Evolutionary conservation across 306 rosid genomes (phyloP), one percentile per base, ranked within the genome.

Genomic region (Luffa acutangula): DNA sequence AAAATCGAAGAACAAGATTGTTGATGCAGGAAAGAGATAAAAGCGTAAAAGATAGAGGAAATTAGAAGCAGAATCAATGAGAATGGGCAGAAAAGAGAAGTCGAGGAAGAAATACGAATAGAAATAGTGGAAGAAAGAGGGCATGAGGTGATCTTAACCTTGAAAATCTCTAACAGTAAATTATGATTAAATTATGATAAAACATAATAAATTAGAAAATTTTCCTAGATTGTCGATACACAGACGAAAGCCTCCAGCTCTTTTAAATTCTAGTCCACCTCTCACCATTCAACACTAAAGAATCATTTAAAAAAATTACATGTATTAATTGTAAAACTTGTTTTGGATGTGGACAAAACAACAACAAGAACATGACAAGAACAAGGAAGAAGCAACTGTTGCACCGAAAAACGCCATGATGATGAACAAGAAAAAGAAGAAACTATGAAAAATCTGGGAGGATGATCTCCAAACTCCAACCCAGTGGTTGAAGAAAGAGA

Each of bases 321-420:
- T n/a, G n/a, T n/a, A n/a, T n/a, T n/a, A n/a, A n/a, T n/a, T n/a
- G n/a, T n/a, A n/a, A n/a, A n/a, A n/a, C n/a, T n/a, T n/a, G n/a
- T n/a, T n/a, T n/a, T n/a, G n/a, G n/a, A n/a, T n/a, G n/a, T n/a
- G n/a, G n/a, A n/a, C n/a, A n/a, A n/a, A n/a, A n/a, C n/a, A n/a
- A n/a, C n/a, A n/a, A n/a, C n/a, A n/a, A n/a, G n/a, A n/a, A n/a
- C n/a, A n/a, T n/a, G n/a, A n/a, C n/a, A 80, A 13, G 13, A 86
- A 2, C 77, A 86, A 6, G 79, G 88, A 78, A 86, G 77, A 80
- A 45, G 25, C 82, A 3, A 34, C 3, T 14, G 74, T 64, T 42
- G 42, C 20, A 43, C 20, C 48, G 75, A 39, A 59, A 58, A 60
- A 58, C 82, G 64, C 78, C 74, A 73, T 48, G 80, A 58, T 52